Conservation (phyloP, 2,329 filamentous ascomycete species). For the Pleomassaria siparia region DNA sequence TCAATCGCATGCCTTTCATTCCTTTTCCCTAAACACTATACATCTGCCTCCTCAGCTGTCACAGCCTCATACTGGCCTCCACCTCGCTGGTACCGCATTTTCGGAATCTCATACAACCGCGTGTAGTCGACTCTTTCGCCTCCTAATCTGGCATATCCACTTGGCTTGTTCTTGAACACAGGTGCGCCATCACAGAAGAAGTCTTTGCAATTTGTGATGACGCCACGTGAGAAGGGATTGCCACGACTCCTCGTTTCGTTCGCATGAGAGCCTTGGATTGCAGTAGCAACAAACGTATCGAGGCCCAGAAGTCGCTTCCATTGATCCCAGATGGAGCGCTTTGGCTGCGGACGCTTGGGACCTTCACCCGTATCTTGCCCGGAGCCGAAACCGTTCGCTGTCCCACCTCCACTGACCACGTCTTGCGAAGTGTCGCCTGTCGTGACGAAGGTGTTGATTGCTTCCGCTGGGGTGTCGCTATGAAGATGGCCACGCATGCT, state of each 20-base stretch:
- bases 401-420: constrained; percentile 40
- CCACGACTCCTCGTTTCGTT: constrained; percentile 51
- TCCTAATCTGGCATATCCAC: constrained; percentile 73
- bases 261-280: constrained; percentile 67
- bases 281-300: constrained; percentile 91
- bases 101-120: constrained; percentile 82
- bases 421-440: constrained; percentile 67
- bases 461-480: constrained; percentile 56
- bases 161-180: constrained; percentile 72
- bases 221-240: constrained; percentile 84
- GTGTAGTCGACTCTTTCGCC: constrained; percentile 85
- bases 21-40: not conserved
- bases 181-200: constrained; percentile 94
- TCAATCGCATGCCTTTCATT: not conserved
- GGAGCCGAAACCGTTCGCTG: constrained; percentile 61
- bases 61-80: constrained; percentile 63
- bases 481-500: constrained; percentile 84
- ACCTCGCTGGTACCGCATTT: constrained; percentile 59
- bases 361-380: constrained; percentile 55
- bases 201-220: constrained; percentile 88
- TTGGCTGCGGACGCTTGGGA: constrained; percentile 50
- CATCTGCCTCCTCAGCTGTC: constrained; percentile 28
- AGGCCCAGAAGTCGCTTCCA: constrained; percentile 86
- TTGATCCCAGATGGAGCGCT: constrained; percentile 69
- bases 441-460: constrained; percentile 73